Conservation (phyloP, 345 rosid genomes). For the Acer negundo region DNA sequence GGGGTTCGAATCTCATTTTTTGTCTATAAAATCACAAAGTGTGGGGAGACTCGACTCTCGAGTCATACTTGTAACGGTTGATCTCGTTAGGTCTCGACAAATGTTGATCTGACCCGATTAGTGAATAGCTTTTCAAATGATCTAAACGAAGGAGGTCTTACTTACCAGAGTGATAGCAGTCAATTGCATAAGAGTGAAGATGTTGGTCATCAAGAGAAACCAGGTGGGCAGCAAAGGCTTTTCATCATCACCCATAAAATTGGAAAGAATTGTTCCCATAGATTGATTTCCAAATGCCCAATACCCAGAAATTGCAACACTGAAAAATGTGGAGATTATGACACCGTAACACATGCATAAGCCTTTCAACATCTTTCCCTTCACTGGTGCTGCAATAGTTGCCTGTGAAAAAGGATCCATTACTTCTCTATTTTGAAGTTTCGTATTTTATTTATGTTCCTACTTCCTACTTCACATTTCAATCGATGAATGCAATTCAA, state of each 20-base stretch:
- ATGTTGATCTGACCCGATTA: no score
- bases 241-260: slow-evolving; percentile 38
- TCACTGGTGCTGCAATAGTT: slow-evolving; percentile 56
- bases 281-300: slow-evolving; percentile 61
- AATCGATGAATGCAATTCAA: no score
- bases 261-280: slow-evolving; percentile 32
- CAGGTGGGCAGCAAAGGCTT: slow-evolving; percentile 50
- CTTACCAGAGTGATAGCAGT: slow-evolving; percentile 45
- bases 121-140: not conserved
- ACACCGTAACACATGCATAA: slow-evolving; percentile 50
- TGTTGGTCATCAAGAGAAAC: slow-evolving; percentile 49
- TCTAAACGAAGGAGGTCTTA: not conserved
- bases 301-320: slow-evolving; percentile 54
- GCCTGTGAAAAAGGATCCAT: slow-evolving; percentile 31
- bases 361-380: slow-evolving; percentile 70
- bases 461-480: not conserved
- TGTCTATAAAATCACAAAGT: no score
- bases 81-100: no score
- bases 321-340: slow-evolving; percentile 36
- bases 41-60: no score
- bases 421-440: not conserved
- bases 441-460: no score
- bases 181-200: slow-evolving; percentile 45
- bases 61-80: no score
- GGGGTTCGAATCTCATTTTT: no score